phyloP scores from a whole-genome alignment of 208 protist species.

The Wallacemonas collosoma region DNA sequence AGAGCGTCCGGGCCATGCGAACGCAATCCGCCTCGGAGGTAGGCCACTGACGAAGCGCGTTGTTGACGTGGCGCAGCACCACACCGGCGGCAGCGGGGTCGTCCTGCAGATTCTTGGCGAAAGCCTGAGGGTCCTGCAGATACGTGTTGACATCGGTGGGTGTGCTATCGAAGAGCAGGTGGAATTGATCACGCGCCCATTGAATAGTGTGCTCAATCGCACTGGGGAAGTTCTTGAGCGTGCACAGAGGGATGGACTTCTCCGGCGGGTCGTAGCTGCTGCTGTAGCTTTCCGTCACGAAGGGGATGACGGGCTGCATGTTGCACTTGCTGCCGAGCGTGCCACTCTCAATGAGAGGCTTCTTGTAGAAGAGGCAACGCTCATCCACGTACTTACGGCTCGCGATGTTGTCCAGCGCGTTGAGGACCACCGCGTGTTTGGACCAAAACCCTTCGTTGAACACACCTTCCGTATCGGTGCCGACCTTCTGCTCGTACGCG shows the following conservation, averaged over 20 bases:
- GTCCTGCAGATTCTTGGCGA: conserved; percentile 57
- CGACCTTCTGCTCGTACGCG: conserved; percentile 92
- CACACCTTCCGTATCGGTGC: conserved; percentile 94
- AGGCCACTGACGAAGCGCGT: conserved; percentile 82
- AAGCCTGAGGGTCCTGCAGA: conserved; percentile 62
- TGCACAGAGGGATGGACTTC: conserved; percentile 99
- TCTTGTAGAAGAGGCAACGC: conserved; percentile 95
- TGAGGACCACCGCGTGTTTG: conserved; percentile 94
- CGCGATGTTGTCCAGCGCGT: conserved; percentile 99
- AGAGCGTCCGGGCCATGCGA: conserved; percentile 91
- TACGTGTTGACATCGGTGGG: conserved; percentile 90
- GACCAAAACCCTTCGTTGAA: conserved; percentile 98
- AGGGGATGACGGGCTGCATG: conserved; percentile 97
- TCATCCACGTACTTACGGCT: conserved; percentile 97
- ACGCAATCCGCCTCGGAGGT: conserved; percentile 94
- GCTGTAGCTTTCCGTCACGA: conserved; percentile 98
- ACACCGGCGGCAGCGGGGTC: conserved; percentile 69
- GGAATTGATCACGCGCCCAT: conserved; percentile 93
- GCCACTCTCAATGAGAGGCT: conserved; percentile 98
- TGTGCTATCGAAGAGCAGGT: conserved; percentile 79
- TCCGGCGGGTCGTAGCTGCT: conserved; percentile 97
- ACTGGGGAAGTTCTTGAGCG: conserved; percentile 99
- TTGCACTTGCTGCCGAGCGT: conserved; percentile 99
- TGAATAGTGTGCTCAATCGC: conserved; percentile 99
- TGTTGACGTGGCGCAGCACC: conserved; percentile 71